phyloP scores from a whole-genome alignment of 108 stramenopile genomes.

The Nitzschia sp. region DNA sequence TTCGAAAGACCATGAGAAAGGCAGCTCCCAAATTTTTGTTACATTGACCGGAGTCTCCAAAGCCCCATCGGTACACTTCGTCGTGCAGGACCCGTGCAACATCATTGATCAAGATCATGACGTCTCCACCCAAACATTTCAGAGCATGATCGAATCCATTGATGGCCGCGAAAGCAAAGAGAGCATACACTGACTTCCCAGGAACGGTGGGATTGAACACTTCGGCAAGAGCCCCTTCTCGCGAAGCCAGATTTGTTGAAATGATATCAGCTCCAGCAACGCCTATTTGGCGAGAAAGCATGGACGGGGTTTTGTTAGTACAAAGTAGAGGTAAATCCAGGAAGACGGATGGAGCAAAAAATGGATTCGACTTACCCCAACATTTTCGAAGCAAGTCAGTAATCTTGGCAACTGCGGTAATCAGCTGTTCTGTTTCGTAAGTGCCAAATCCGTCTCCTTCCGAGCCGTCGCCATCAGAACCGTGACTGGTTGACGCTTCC shows the following conservation, averaged over 20 bases:
- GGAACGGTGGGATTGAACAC: conserved; percentile 93
- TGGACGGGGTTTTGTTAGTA: neutral
- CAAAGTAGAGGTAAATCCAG: neutral
- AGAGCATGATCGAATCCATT: conserved; percentile 83
- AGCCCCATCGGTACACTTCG: conserved; percentile 83
- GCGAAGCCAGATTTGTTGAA: conserved; percentile 85
- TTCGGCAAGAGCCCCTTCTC: conserved; percentile 64
- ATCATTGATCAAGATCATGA: conserved; percentile 94
- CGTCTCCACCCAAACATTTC: conserved; percentile 79
- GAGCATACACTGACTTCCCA: conserved; percentile 88
- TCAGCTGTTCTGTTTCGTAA: conserved; percentile 92
- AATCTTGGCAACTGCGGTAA: conserved; percentile 90
- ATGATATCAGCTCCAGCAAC: conserved; percentile 95
- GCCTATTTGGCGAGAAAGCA: conserved; percentile 25
- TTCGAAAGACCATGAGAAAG: conserved; percentile 95
- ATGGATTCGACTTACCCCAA: conserved; percentile 60
- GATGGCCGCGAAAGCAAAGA: conserved; percentile 94
- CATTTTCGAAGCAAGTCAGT: conserved; percentile 93
- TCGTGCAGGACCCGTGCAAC: conserved; percentile 90
- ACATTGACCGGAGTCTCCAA: conserved; percentile 87
- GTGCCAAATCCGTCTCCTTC: conserved; percentile 51
- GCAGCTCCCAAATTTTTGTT: conserved; percentile 95
- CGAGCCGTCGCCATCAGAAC: conserved; percentile 7
- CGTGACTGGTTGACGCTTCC: conserved; percentile 2
- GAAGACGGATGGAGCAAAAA: neutral